Evolutionary conservation across 2,329 filamentous ascomycete genomes (phyloP).

Genomic region (Fusarium keratoplasticum): DNA sequence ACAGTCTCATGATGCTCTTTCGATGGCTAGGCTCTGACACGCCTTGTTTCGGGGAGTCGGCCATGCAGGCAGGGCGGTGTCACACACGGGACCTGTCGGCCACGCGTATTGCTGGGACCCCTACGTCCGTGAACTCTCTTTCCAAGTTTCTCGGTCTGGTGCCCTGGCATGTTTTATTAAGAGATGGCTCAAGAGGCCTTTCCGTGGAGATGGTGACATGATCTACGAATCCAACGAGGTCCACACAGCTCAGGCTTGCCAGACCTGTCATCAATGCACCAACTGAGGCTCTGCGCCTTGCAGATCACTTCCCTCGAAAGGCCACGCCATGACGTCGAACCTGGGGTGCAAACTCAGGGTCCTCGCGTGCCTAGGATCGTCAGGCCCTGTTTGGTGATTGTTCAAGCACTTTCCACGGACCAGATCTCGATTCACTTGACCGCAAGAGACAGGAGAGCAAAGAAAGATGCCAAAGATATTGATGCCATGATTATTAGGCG

Average conservation of each 20-base stretch:
- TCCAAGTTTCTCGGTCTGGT: constrained; percentile 19
- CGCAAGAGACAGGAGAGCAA: not conserved
- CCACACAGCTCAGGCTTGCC: not conserved
- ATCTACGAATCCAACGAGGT: not conserved
- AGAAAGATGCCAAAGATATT: not conserved
- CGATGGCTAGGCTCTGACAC: not conserved
- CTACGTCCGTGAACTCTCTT: not conserved
- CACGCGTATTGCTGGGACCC: constrained; percentile 6
- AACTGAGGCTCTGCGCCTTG: constrained; percentile 31
- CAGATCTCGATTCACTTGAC: constrained; percentile 17
- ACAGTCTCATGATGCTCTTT: constrained; percentile 17
- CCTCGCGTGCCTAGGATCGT: constrained; percentile 8
- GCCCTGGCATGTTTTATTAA: not conserved
- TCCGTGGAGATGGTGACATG: not conserved
- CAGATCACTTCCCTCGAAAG: constrained; percentile 28
- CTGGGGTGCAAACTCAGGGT: constrained; percentile 32
- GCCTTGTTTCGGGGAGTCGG: constrained; percentile 12
- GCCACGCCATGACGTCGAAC: constrained; percentile 30
- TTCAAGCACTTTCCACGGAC: constrained; percentile 31
- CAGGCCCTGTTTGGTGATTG: not conserved
- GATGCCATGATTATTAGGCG: constrained; percentile 7
- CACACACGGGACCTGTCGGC: not conserved
- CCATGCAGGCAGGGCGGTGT: not conserved
- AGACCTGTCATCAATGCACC: constrained; percentile 6
- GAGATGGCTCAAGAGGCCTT: not conserved